A percentile compares a stretch with the other conserved stretches of the same genome.
Conservation (phyloP, 768 basidiomycete genomes). For the Tricholoma sp. region DNA sequence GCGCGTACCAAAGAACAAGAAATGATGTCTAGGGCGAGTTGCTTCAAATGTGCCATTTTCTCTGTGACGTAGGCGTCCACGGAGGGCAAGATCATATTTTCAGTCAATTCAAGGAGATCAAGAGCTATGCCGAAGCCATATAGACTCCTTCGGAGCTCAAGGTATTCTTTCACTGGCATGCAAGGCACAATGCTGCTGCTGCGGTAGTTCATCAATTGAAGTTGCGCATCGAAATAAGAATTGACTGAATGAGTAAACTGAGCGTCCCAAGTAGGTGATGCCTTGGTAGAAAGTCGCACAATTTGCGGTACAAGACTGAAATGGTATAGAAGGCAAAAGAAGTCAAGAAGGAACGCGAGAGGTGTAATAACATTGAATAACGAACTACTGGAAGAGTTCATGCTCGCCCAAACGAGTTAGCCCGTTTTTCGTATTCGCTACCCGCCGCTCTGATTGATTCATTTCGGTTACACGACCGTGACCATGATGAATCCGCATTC, state of each 20-base stretch:
- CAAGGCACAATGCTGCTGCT: constrained; percentile 26
- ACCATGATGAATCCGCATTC: constrained; percentile 14
- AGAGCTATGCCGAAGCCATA: constrained; percentile 47
- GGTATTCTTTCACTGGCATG: constrained; percentile 43
- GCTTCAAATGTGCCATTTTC: constrained; percentile 28
- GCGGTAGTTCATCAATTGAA: constrained; percentile 20
- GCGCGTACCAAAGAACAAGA: constrained; percentile 46
- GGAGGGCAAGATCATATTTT: constrained; percentile 37
- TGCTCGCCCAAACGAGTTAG: constrained; percentile 17
- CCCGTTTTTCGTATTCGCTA: constrained; percentile 8
- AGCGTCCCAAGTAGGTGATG: constrained; percentile 32
- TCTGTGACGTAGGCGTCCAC: constrained; percentile 18
- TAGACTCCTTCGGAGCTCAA: constrained; percentile 40
- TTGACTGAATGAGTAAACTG: constrained; percentile 32
- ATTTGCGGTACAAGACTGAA: constrained; percentile 36
- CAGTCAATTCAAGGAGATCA: constrained; percentile 47
- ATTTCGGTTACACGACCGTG: constrained; percentile 6
- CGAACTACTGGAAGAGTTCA: constrained; percentile 32
- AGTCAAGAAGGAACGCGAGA: constrained; percentile 6
- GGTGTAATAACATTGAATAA: constrained; percentile 9
- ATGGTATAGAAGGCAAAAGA: not conserved
- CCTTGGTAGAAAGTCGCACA: constrained; percentile 26
- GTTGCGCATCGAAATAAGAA: constrained; percentile 32
- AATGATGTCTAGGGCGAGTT: constrained; percentile 44
- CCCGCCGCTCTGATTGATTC: constrained; percentile 15